These are phyloP conservation scores for Tylopilus cervinicoccineus DNA, from an alignment of 768 basidiomycete species.

Conservation along the genomic window DNA sequence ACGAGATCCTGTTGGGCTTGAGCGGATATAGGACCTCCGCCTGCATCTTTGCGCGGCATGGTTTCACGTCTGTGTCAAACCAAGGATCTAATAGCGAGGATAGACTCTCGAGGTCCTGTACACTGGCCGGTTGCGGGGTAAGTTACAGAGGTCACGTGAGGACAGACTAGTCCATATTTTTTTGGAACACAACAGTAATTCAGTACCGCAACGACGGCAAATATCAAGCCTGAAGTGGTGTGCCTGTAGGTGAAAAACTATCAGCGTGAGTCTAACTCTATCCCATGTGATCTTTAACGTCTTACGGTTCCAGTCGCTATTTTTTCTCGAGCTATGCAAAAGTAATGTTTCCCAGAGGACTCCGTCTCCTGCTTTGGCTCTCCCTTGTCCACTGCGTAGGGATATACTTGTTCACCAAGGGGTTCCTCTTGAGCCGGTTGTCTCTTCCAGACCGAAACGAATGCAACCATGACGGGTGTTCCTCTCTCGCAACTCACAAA, in stretches of 20 bases:
- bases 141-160: slow-evolving; percentile 7
- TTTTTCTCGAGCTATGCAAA: slow-evolving; percentile 6
- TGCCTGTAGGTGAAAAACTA: not conserved
- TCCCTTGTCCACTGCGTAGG: slow-evolving; percentile 68
- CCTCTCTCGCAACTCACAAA: slow-evolving; percentile 56
- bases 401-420: slow-evolving; percentile 86
- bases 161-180: too few species aligned
- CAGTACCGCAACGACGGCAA: not conserved
- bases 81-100: not conserved
- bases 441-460: slow-evolving; percentile 29
- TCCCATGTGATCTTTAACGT: not conserved
- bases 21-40: slow-evolving; percentile 54
- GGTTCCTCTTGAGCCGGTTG: slow-evolving; percentile 81
- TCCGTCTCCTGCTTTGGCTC: slow-evolving; percentile 50
- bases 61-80: not conserved
- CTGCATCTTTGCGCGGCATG: slow-evolving; percentile 72
- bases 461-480: slow-evolving; percentile 53
- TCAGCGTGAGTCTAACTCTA: not conserved
- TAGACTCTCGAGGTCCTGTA: not conserved
- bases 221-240: not conserved
- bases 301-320: not conserved
- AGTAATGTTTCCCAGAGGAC: slow-evolving; percentile 17
- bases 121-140: not conserved
- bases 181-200: too few species aligned
- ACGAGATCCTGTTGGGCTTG: slow-evolving; percentile 77